Percentiles rank a stretch among this genome's conserved stretches.
Conservation (phyloP, 192 early-diverging fungal species). For the Umbelopsis sp. region DNA sequence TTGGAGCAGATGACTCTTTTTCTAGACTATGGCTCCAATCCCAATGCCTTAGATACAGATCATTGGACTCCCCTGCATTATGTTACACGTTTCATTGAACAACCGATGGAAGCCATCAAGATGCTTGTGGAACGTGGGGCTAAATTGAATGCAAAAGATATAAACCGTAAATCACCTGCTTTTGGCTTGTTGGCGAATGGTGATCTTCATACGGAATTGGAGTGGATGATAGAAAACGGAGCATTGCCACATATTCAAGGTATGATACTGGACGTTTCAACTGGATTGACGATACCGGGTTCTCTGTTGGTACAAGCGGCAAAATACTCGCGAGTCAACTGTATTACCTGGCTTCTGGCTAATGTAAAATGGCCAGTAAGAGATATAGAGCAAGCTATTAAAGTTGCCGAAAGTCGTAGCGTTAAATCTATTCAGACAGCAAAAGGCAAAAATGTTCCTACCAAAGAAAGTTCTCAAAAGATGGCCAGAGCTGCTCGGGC, state of each 20-base stretch:
- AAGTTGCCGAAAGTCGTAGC: neutral
- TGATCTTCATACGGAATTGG: conserved; percentile 25
- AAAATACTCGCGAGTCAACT: conserved; percentile 32
- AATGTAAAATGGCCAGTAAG: neutral
- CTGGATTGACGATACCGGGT: conserved; percentile 12
- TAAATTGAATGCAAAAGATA: conserved; percentile 35
- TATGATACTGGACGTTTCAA: neutral
- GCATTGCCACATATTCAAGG: neutral
- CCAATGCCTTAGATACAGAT: conserved; percentile 65
- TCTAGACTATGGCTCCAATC: conserved; percentile 48
- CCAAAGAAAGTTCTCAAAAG: neutral
- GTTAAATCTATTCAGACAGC: neutral
- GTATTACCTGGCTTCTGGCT: conserved; percentile 22
- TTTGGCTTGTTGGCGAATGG: conserved; percentile 39
- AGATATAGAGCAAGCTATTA: neutral
- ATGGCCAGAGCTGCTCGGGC: neutral
- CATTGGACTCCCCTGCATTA: conserved; percentile 61
- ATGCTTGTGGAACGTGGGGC: conserved; percentile 34
- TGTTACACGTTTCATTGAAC: conserved; percentile 32
- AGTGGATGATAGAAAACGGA: conserved; percentile 23
- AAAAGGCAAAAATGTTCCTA: neutral
- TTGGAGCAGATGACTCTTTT: conserved; percentile 15
- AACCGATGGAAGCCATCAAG: conserved; percentile 20
- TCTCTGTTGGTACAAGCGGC: conserved; percentile 35
- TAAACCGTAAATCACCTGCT: conserved; percentile 27